These are phyloP conservation scores for Talaromyces verruculosus DNA, from an alignment of 2,329 filamentous ascomycete genomes.

Conservation along the genomic window DNA sequence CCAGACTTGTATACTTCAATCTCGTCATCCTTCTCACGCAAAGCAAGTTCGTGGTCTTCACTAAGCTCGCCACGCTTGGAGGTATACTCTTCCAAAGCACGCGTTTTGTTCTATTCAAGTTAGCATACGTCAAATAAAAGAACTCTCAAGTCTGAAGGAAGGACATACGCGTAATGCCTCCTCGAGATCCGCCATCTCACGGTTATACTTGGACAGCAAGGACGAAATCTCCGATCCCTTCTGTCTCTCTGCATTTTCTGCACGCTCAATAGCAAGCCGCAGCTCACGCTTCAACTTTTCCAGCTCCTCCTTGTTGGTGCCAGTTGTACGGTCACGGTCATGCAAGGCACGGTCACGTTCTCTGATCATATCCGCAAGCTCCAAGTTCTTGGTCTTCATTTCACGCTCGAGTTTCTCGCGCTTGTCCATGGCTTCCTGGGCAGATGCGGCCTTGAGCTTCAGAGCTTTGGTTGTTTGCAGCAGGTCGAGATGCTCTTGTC, in stretches of 20 bases:
- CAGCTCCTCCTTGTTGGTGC: constrained; percentile 85
- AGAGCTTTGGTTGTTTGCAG: constrained; percentile 95
- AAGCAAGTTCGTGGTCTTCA: constrained; percentile 78
- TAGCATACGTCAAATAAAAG: constrained; percentile 13
- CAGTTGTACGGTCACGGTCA: constrained; percentile 83
- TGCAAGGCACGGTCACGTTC: constrained; percentile 91
- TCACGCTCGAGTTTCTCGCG: constrained; percentile 95
- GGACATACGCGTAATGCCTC: constrained; percentile 67
- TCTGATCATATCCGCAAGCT: constrained; percentile 96
- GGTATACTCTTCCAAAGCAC: constrained; percentile 79
- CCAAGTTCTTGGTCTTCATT: constrained; percentile 99
- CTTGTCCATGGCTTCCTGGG: constrained; percentile 92
- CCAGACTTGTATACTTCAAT: constrained; percentile 97
- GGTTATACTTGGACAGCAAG: constrained; percentile 93
- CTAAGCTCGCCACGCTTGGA: constrained; percentile 75
- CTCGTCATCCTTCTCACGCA: constrained; percentile 95
- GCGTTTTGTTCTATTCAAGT: constrained; percentile 71
- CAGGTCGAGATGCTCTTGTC: constrained; percentile 91
- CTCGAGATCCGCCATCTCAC: constrained; percentile 94
- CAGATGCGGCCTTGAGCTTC: constrained; percentile 93
- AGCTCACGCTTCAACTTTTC: constrained; percentile 94
- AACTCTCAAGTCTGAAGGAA: background rate
- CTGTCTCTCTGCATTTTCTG: constrained; percentile 85
- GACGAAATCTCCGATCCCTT: constrained; percentile 95
- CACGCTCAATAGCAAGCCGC: constrained; percentile 84